Evolutionary conservation across 148 eudicot species (phyloP).

Genomic region (Salicornia ramosissima): DNA sequence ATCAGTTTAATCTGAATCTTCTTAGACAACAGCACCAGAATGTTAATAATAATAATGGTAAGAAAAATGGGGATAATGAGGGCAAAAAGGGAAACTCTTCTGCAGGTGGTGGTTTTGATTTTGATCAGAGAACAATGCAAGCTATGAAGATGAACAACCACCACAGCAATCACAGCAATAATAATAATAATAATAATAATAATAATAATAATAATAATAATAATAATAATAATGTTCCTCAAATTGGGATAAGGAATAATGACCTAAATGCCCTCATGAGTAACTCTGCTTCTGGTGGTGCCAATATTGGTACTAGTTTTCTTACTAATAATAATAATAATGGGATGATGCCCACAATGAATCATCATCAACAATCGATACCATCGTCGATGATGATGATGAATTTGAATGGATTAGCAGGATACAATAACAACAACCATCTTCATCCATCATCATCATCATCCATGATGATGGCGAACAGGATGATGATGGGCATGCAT

Average conservation of each 20-base stretch:
- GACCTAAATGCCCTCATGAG: conserved; percentile 47
- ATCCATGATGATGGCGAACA: conserved; percentile 44
- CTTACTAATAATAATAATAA: no score
- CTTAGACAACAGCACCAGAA: conserved; percentile 38
- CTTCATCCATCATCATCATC: no score
- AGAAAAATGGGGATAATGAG: conserved; percentile 39
- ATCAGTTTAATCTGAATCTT: conserved; percentile 30
- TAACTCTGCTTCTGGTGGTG: conserved; percentile 28
- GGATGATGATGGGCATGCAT: conserved; percentile 53
- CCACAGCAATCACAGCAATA: no score
- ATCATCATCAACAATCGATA: conserved; percentile 35
- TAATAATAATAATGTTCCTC: conserved; percentile 16
- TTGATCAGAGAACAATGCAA: conserved; percentile 38
- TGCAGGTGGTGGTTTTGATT: no score
- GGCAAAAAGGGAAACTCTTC: no score
- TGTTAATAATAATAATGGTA: conserved; percentile 27
- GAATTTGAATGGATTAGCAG: conserved; percentile 29
- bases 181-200: no score
- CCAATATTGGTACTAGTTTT: no score
- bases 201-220: background rate
- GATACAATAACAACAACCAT: background rate
- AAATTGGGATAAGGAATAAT: conserved; percentile 15
- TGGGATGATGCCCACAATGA: conserved; percentile 29
- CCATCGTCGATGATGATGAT: conserved; percentile 47
- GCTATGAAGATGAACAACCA: conserved; percentile 39